Percentiles rank a stretch among this genome's conserved stretches.
Conservation (phyloP, 2,329 filamentous ascomycete species). For the Fusarium albidum region DNA sequence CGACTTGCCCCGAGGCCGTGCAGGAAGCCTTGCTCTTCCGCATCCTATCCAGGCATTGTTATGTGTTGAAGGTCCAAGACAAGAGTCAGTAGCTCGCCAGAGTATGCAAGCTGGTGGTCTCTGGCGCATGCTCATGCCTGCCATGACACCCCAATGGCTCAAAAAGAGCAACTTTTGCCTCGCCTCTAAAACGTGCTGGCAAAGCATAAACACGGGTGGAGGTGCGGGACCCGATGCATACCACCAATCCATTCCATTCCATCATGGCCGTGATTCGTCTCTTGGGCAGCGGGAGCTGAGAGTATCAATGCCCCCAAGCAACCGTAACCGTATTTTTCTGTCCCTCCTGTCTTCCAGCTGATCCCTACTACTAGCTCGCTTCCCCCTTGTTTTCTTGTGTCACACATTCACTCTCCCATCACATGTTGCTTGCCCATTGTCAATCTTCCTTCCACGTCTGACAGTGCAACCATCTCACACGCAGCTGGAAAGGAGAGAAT, state of each 20-base stretch:
- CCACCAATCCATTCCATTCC: conserved; percentile 27
- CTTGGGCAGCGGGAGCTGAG: neutral
- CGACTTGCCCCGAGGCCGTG: conserved; percentile 27
- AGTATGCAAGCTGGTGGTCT: conserved; percentile 1
- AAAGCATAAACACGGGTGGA: conserved; percentile 24
- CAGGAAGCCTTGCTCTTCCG: neutral
- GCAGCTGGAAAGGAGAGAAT: conserved; percentile 21
- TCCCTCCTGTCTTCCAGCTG: neutral
- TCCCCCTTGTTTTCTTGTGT: conserved; percentile 9
- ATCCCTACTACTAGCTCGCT: no score
- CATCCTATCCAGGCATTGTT: conserved; percentile 2
- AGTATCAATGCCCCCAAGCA: neutral
- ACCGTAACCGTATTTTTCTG: no score
- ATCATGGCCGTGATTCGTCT: conserved; percentile 8
- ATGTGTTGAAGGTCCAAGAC: conserved; percentile 6
- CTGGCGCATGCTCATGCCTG: conserved; percentile 14
- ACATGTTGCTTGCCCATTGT: conserved; percentile 24
- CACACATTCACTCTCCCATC: conserved; percentile 16
- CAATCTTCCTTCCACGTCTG: conserved; percentile 33
- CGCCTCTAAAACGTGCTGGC: conserved; percentile 19
- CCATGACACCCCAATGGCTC: conserved; percentile 12
- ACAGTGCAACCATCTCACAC: conserved; percentile 37
- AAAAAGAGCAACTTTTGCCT: conserved; percentile 19
- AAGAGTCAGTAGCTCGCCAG: conserved; percentile 30
- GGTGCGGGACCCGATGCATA: conserved; percentile 17